These are phyloP conservation scores for Neostapfia colusana DNA, from an alignment of 176 grass and related monocot genomes.

Conservation along the genomic window DNA sequence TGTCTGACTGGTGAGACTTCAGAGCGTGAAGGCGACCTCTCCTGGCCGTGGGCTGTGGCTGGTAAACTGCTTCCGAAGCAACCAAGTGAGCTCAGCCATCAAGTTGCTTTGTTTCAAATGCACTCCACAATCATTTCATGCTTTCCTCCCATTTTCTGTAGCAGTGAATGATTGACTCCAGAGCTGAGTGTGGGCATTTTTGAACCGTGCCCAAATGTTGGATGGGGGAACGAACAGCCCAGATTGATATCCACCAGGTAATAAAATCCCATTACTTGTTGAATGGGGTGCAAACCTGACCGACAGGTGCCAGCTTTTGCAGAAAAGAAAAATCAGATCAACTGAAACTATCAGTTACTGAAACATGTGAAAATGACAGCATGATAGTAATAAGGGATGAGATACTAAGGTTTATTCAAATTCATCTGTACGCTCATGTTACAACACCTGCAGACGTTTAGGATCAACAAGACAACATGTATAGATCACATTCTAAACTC, in stretches of 20 bases:
- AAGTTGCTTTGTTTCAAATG: conserved; percentile 75
- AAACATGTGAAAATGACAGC: too few species aligned
- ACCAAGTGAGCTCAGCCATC: conserved; percentile 44
- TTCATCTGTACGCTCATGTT: too few species aligned
- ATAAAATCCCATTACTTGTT: neutral
- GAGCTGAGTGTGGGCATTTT: neutral
- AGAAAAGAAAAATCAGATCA: neutral
- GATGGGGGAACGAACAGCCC: neutral
- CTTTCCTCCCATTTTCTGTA: conserved; percentile 27
- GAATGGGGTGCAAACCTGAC: neutral
- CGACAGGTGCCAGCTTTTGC: neutral
- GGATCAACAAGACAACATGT: too few species aligned
- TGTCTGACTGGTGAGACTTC: conserved; percentile 32
- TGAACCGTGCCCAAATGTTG: neutral
- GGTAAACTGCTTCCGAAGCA: conserved; percentile 58
- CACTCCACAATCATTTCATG: conserved; percentile 91
- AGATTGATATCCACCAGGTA: neutral
- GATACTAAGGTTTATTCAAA: too few species aligned
- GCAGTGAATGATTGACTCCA: neutral
- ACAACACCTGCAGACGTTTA: too few species aligned
- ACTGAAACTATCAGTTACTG: neutral
- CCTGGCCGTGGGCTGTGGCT: conserved; percentile 16
- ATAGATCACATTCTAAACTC: too few species aligned
- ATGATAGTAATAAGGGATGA: too few species aligned
- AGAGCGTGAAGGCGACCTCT: conserved; percentile 45